Evolutionary conservation across 2,329 filamentous ascomycete genomes (phyloP).

Genomic region (Volutella citrinella): DNA sequence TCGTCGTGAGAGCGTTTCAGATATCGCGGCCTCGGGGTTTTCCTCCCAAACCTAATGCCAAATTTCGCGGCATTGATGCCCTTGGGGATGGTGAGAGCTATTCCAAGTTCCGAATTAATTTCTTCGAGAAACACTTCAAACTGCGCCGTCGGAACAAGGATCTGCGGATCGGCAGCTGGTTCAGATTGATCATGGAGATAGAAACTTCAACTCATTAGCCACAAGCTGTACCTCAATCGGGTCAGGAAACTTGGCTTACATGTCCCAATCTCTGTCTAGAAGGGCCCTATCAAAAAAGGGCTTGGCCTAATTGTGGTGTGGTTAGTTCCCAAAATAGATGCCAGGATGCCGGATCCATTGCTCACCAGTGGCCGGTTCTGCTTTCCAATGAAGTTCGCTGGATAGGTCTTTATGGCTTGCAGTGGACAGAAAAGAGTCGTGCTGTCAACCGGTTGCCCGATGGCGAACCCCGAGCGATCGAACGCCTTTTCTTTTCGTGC

Average conservation of each 20-base stretch:
- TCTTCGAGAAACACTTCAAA: slow-evolving; percentile 60
- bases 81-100: slow-evolving; percentile 55
- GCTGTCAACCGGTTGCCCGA: slow-evolving; percentile 22
- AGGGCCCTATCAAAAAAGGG: slow-evolving; percentile 59
- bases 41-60: slow-evolving; percentile 58
- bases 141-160: slow-evolving; percentile 68
- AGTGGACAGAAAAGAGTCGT: slow-evolving; percentile 46
- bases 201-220: slow-evolving; percentile 49
- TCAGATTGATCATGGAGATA: slow-evolving; percentile 58
- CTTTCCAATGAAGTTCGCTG: slow-evolving; percentile 55
- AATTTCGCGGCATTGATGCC: slow-evolving; percentile 53
- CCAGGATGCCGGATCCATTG: too few species aligned
- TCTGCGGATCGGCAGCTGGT: slow-evolving; percentile 47
- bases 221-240: too few species aligned
- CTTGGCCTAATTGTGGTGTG: slow-evolving; percentile 31
- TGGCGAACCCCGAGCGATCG: slow-evolving; percentile 20
- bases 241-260: slow-evolving; percentile 69
- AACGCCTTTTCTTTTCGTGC: slow-evolving; percentile 14
- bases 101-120: slow-evolving; percentile 59
- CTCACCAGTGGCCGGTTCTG: slow-evolving; percentile 48
- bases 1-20: slow-evolving; percentile 55
- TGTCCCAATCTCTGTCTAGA: slow-evolving; percentile 65
- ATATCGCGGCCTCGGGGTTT: slow-evolving; percentile 64
- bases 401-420: slow-evolving; percentile 55
- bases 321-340: too few species aligned